Evolutionary conservation across 768 basidiomycete genomes (phyloP), one percentile per base, ranked within the genome.

Genomic region (Hirschioporus abietinus): DNA sequence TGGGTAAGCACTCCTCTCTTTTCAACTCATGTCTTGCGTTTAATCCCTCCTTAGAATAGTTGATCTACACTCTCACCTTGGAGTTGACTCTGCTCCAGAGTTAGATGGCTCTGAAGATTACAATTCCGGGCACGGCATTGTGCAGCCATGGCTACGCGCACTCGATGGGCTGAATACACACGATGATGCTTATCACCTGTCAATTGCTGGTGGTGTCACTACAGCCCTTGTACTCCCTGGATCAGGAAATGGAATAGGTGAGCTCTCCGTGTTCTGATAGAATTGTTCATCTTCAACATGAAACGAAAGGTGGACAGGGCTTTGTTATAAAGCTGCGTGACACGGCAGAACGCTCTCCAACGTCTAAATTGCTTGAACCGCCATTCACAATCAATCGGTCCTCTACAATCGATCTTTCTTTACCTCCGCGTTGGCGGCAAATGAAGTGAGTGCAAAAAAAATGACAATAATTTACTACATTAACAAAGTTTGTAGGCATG

Each of bases 221-320:
- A 82, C 80, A 4, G 76, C 81, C 24, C 76, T 83, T 35, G 73
- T 84, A 26, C 75, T 84, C 6, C 83, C 83, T n/a, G 82, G 74
- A 71, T 72, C 59, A 0, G 74, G 72, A 5, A 70, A 70, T 63
- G 24, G 67, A 27, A 76, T 76, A 8, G 76, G 72, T 73, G 64
- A 20, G 60, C 4, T 23, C 9, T 61, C 42, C 15, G 42, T n/a
- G n/a, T n/a, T n/a, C n/a, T n/a, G n/a, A n/a, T n/a, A 52, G 3
- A 18, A 61, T 3, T 23, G 20, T 66, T 30, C 35, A n/a, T n/a
- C n/a, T n/a, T n/a, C n/a, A n/a, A n/a, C n/a, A n/a, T n/a, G n/a
- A n/a, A n/a, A n/a, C n/a, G 26, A 34, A 24, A 69, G 78, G 79
- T 59, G 79, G 79, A 34, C 78, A 79, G 65, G 81, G 80, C 0